Base-by-base conservation (phyloP, 140 eudicot species). In the Erigeron philadelphicus region DNA sequence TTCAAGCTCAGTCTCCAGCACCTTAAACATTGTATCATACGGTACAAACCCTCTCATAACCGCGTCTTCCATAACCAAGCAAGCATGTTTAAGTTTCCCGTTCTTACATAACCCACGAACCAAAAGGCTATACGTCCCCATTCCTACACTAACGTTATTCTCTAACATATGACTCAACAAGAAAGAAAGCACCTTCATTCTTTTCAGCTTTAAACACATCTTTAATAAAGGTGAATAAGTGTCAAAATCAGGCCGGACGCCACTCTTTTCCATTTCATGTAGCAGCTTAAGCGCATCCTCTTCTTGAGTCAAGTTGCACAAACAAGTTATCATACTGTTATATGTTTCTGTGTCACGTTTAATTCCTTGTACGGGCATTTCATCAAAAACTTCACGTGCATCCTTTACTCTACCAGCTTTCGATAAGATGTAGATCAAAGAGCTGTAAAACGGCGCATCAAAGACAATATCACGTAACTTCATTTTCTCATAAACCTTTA, bases 171-270 rank as follows among this genome's bases (percentile, higher is more conserved):
- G 96, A 71, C 15, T 76, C 80, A 92, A 66, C 78, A 92, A 70
- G 76, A 84, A 86, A n/a, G 84, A 80, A 57, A 88, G 71, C 70
- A 92, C 84, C 81, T 86, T 92, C 90, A 88, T 83, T 78, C 98
- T 80, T 69, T 76, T 88, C 83, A 84, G 45, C 64, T 58, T 78
- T n/a, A 88, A 88, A 70, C 93, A 88, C 96, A 92, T 81, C 65
- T 92, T 88, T 68, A 92, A 68, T 69, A 92, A 76, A 6, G 95
- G 93, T 0, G 66, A 79, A 31, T 92, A 92, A 1, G 96, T 92
- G 17, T 65, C 66, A 49, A 76, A 59, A 80, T 82, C 70, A 1
- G 95, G 92, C 54, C 73, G 56, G 53, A 82, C 84, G 2, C 61
- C 61, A 41, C 57, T 71, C 78, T 66, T 81, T 66, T 86, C 98